These are phyloP conservation scores for Crithidia thermophila DNA, from an alignment of 208 protist genomes.

Conservation along the genomic window DNA sequence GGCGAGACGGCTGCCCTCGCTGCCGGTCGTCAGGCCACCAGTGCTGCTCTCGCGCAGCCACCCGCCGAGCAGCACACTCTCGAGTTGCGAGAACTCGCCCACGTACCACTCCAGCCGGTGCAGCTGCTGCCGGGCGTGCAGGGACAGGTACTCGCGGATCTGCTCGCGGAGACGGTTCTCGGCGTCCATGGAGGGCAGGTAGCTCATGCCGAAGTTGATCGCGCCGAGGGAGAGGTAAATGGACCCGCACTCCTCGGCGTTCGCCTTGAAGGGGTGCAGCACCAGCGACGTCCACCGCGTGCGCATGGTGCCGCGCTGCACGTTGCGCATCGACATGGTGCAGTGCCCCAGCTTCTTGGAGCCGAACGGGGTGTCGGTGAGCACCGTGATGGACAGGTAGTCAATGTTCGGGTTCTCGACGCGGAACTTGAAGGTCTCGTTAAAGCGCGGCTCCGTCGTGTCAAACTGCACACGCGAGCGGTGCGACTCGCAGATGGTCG, in stretches of 20 bases:
- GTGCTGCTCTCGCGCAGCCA: slow-evolving; percentile 29
- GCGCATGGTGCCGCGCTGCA: slow-evolving; percentile 56
- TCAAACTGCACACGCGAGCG: slow-evolving; percentile 51
- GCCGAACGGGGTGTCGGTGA: slow-evolving; percentile 83
- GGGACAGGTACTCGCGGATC: slow-evolving; percentile 54
- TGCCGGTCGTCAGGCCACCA: slow-evolving; percentile 3
- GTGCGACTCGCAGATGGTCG: slow-evolving; percentile 66
- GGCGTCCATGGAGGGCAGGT: slow-evolving; percentile 63
- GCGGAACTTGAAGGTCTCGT: slow-evolving; percentile 69
- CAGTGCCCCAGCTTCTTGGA: slow-evolving; percentile 78
- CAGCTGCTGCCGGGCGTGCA: slow-evolving; percentile 46
- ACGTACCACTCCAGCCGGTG: slow-evolving; percentile 86
- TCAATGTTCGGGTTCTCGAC: slow-evolving; percentile 59
- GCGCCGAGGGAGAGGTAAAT: slow-evolving; percentile 68
- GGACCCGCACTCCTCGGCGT: slow-evolving; percentile 53
- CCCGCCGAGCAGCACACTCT: slow-evolving; percentile 42
- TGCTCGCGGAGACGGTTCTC: slow-evolving; percentile 77
- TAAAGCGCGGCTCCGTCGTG: slow-evolving; percentile 64
- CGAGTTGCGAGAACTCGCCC: slow-evolving; percentile 56
- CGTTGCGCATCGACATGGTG: slow-evolving; percentile 74
- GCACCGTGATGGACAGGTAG: slow-evolving; percentile 66
- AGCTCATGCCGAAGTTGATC: slow-evolving; percentile 77
- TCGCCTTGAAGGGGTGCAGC: slow-evolving; percentile 36
- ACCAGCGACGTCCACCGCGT: slow-evolving; percentile 77
- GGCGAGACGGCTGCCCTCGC: slow-evolving; percentile 4